Percentiles rank a stretch among this genome's conserved stretches.
Conservation (phyloP, 805 yeast species). For the Yarrowia deformans region DNA sequence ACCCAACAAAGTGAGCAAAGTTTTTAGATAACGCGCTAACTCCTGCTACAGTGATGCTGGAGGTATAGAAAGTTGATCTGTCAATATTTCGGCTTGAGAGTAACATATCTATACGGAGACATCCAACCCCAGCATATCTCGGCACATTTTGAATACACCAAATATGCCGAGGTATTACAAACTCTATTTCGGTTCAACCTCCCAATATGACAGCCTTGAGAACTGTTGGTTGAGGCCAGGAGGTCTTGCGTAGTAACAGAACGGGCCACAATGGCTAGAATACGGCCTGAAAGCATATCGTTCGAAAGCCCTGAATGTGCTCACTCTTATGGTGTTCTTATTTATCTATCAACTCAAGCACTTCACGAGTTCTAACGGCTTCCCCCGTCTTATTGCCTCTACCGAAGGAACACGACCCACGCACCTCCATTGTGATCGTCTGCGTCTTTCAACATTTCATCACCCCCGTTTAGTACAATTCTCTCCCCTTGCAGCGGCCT, state of each 20-base stretch:
- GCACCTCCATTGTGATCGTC: not conserved
- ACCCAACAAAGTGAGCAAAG: no score
- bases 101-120: not conserved
- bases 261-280: no score
- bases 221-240: not conserved
- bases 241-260: no score
- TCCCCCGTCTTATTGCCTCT: no score
- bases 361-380: no score
- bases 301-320: no score
- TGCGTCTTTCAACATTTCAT: not conserved
- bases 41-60: not conserved
- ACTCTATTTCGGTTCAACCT: not conserved
- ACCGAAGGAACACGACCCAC: no score
- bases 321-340: no score
- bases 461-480: not conserved
- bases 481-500: not conserved
- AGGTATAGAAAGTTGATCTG: not conserved
- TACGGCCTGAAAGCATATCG: no score
- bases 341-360: no score
- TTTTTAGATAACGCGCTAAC: not conserved
- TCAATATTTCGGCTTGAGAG: not conserved
- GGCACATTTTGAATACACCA: not conserved
- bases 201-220: slow-evolving; percentile 7
- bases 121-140: not conserved
- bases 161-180: not conserved